Evolutionary conservation across 768 basidiomycete genomes (phyloP).

Genomic region (Daedalea quercina): DNA sequence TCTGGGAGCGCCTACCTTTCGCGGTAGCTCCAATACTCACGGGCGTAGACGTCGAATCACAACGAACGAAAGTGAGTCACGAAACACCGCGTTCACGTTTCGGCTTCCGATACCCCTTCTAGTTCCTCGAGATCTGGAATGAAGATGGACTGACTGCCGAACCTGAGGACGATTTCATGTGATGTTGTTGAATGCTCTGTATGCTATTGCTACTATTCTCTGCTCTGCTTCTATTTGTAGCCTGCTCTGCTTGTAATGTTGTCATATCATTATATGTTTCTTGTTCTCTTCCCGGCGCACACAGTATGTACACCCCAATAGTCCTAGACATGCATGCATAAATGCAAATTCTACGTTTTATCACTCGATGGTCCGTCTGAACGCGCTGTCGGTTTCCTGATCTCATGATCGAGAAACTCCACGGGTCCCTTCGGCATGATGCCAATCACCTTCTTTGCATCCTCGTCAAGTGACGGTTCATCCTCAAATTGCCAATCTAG

Average conservation of each 20-base stretch:
- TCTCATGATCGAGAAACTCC: conserved; percentile 40
- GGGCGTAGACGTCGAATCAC: conserved; percentile 50
- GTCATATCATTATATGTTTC: conserved; percentile 2
- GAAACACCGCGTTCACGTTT: conserved; percentile 7
- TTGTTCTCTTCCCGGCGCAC: neutral
- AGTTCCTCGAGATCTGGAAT: conserved; percentile 79
- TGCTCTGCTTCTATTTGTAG: neutral
- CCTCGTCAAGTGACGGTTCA: conserved; percentile 57
- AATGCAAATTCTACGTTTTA: neutral
- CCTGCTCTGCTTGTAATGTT: neutral
- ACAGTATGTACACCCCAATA: neutral
- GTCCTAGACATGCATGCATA: neutral
- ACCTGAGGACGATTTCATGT: conserved; percentile 29
- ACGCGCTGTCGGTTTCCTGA: conserved; percentile 8
- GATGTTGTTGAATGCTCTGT: neutral
- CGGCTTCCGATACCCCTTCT: neutral
- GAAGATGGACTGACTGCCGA: conserved; percentile 73
- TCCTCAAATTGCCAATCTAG: conserved; percentile 67
- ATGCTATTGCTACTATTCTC: neutral
- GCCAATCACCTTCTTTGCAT: conserved; percentile 37
- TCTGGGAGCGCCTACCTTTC: conserved; percentile 71
- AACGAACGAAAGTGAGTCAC: conserved; percentile 59
- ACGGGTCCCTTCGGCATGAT: conserved; percentile 51
- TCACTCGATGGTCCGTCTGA: neutral
- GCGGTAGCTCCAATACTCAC: conserved; percentile 54